Evolutionary conservation across 1,284 basidiomycete species (phyloP), one percentile per base, ranked within the genome.

Genomic region (Ustilago curta): DNA sequence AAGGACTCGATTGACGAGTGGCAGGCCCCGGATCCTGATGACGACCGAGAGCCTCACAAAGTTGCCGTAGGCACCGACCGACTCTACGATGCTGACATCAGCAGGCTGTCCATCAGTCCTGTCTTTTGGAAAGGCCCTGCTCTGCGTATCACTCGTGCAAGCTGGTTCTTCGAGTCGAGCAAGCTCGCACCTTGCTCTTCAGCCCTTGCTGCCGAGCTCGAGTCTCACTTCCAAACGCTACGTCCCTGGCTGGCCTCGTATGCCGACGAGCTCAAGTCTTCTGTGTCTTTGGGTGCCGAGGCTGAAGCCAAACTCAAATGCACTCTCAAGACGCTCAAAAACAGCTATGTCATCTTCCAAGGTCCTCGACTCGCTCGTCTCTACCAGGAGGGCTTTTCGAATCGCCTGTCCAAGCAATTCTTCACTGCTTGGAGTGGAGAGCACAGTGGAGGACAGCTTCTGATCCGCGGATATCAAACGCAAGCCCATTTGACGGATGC

Each of bases 301-400:
- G 88, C 86, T 3, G 88, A 88, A 69, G 88, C 87, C 59, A 89
- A 89, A 79, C 85, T 89, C 37, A 87, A 87, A 56, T 86, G 87
- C 59, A 82, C 70, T 2, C 81, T 89, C 39, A 67, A 58, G 31
- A 66, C 70, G 35, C 69, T 77, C 47, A 77, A 81, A 43, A 85
- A 85, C 18, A 71, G 86, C 29, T 86, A 83, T n/a, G 83, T 88
- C 62, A 86, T 89, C 14, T 88, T 88, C 63, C 87, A 88, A 57
- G 86, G 88, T 60, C 86, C 83, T 3, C 81, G 83, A 16, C 84
- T 85, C 16, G 88, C 87, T 23, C 85, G 87, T 18, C 77, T 88
- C 14, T 81, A 81, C 47, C 56, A 59, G 19, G 69, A 81, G 31
- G 71, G 67, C 40, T 72, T 81, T 32, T 63, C 71, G 18, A 70